These are phyloP conservation scores for Colletotrichum eleusines DNA, from an alignment of 2,329 filamentous ascomycete species.

Conservation along the genomic window DNA sequence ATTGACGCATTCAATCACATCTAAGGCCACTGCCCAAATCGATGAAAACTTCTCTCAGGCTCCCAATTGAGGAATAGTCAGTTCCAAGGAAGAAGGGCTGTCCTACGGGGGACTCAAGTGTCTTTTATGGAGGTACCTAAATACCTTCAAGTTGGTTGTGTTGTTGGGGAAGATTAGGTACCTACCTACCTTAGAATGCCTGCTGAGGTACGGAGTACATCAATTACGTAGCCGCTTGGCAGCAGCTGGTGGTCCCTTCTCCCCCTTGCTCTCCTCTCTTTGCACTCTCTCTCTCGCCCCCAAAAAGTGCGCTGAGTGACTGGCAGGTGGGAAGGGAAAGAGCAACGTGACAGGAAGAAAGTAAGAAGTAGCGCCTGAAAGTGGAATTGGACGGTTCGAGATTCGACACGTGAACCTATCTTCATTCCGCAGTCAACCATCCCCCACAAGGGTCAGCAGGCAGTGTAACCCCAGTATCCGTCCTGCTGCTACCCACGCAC, in stretches of 20 bases:
- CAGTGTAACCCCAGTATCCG: constrained; percentile 37
- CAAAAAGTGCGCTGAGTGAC: background rate
- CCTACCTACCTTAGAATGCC: constrained; percentile 3
- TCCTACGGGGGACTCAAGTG: background rate
- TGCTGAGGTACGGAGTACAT: constrained; percentile 38
- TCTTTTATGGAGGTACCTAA: background rate
- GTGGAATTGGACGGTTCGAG: constrained; percentile 22
- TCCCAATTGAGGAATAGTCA: background rate
- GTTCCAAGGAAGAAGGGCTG: background rate
- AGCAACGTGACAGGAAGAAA: constrained; percentile 5
- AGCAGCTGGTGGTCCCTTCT: constrained; percentile 23
- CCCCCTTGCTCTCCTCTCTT: background rate
- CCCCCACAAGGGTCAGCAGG: constrained; percentile 39
- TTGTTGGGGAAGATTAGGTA: constrained; percentile 15
- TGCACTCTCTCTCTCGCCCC: background rate
- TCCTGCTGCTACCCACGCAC: constrained; percentile 9
- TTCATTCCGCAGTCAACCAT: constrained; percentile 31
- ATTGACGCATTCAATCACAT: constrained; percentile 32
- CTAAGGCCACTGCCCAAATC: constrained; percentile 8
- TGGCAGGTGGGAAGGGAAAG: constrained; percentile 2
- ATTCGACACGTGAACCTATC: constrained; percentile 37
- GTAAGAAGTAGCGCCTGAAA: constrained; percentile 7
- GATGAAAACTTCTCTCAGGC: constrained; percentile 13
- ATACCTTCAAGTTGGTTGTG: background rate
- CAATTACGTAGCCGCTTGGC: constrained; percentile 36